Conservation (phyloP, 2,329 filamentous ascomycete species). For the Sporothrix sp. region DNA sequence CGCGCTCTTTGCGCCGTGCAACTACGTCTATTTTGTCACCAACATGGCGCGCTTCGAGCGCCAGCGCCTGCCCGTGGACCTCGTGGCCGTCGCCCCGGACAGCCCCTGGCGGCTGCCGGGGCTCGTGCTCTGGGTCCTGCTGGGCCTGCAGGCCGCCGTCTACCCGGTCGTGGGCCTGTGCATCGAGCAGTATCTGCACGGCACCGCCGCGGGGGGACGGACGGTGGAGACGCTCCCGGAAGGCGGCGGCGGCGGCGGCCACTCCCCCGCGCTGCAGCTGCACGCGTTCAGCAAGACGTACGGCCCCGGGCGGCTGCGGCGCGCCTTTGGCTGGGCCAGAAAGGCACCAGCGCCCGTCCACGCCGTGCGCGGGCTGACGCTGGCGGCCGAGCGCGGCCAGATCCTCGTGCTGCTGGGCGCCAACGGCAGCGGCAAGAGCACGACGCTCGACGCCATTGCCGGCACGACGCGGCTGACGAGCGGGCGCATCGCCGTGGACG, state of each 20-base stretch:
- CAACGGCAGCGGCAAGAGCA: slow-evolving; percentile 85
- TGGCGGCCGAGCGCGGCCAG: slow-evolving; percentile 65
- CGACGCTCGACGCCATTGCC: slow-evolving; percentile 78
- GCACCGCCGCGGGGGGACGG: slow-evolving; percentile 57
- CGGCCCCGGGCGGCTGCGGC: slow-evolving; percentile 51
- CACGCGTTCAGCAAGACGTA: slow-evolving; percentile 72
- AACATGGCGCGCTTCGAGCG: slow-evolving; percentile 69
- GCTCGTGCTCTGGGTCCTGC: slow-evolving; percentile 67
- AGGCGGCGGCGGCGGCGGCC: slow-evolving; percentile 18
- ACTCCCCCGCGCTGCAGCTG: slow-evolving; percentile 54
- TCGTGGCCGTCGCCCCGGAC: slow-evolving; percentile 51
- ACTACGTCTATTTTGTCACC: slow-evolving; percentile 72
- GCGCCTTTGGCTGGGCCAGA: slow-evolving; percentile 37
- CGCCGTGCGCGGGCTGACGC: slow-evolving; percentile 66
- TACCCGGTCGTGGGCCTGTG: slow-evolving; percentile 68
- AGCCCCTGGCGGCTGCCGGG: slow-evolving; percentile 62
- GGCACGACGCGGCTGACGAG: slow-evolving; percentile 68
- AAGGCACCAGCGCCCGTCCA: slow-evolving; percentile 55
- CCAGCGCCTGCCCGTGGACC: slow-evolving; percentile 46
- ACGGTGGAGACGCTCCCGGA: slow-evolving; percentile 33
- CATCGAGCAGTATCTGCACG: slow-evolving; percentile 65
- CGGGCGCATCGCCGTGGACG: slow-evolving; percentile 68
- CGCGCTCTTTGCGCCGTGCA: slow-evolving; percentile 76
- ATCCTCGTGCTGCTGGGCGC: slow-evolving; percentile 81
- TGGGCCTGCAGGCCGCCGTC: slow-evolving; percentile 64